Percentiles rank a stretch among this genome's conserved stretches.
These are phyloP conservation scores for Tuber borchii DNA, from an alignment of 495 filamentous ascomycete species.

Conservation along the genomic window DNA sequence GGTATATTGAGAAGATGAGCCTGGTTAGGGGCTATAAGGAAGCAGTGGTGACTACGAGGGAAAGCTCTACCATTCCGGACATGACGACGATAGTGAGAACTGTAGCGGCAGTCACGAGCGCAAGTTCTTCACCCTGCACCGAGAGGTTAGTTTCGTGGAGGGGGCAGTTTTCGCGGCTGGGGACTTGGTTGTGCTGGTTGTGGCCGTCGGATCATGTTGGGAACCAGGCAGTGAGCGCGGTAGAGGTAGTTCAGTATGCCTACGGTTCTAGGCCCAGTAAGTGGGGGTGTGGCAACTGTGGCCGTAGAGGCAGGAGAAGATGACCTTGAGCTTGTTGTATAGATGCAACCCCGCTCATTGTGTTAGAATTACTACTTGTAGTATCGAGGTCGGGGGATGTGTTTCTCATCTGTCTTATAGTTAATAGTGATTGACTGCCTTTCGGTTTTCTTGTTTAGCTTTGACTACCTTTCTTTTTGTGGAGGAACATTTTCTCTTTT, in stretches of 20 bases:
- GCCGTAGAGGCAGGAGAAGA: background rate
- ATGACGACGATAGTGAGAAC: too few species aligned
- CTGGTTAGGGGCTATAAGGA: too few species aligned
- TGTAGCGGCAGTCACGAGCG: background rate
- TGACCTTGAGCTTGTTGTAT: background rate
- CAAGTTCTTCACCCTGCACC: background rate
- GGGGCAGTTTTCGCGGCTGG: background rate
- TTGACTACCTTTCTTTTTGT: background rate
- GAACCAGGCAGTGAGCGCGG: background rate
- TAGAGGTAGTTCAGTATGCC: background rate
- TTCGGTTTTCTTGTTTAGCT: background rate
- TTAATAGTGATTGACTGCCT: too few species aligned
- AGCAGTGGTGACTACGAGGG: background rate
- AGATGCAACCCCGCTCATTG: background rate
- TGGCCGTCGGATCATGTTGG: background rate
- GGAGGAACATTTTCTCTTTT: background rate
- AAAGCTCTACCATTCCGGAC: background rate
- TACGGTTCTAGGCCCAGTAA: background rate
- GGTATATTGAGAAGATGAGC: too few species aligned
- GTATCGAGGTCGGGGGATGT: too few species aligned
- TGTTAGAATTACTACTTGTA: background rate
- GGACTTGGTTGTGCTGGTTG: background rate
- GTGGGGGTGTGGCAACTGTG: background rate
- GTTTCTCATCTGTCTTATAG: too few species aligned
- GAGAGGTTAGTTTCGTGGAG: too few species aligned